Evolutionary conservation across 495 filamentous ascomycete species (phyloP), one percentile per base, ranked within the genome.

Genomic region (Aspergillus coremiiformis): DNA sequence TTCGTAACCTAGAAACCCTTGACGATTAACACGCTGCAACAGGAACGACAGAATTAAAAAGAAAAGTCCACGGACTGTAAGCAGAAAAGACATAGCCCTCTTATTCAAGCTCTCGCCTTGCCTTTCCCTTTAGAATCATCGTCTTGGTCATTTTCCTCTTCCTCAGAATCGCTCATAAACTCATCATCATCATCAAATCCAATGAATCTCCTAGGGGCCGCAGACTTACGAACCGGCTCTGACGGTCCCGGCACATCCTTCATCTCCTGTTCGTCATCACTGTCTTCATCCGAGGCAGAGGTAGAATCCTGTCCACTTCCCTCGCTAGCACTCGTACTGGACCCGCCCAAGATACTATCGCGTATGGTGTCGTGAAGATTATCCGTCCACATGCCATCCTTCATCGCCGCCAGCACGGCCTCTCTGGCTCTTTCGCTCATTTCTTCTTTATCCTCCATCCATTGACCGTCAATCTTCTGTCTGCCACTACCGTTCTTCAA

Each of bases 171-270:
- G 33, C 82, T 92, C 84, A 90, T 89, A 51, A 88, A 92, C 57
- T 93, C 90, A 54, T 91, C 86, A 50, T 95, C 90, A 39, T 93
- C 89, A 63, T 95, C 90, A 60, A 93, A 96, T 3, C 90, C 90
- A 54, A 87, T 82, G 62, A 87, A 93, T 9, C 71, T 81, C 54
- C 72, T 64, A 3, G 71, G 68, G 20, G 65, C 61, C 27, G 46
- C 52, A 19, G 64, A 41, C 27, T 68, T 68, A 24, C 35, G 57
- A 21, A 32, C 48, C 10, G 63, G 46, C 23, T 48, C 51, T 53
- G 68, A 69, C 1, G 69, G 49, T 0, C 59, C 66, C 37, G 61
- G 56, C 24, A 61, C 54, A 46, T 51, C 47, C 0, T 52, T 55
- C 50, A 53, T 61, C 63, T 75, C 52, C 53, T 77, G 59, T 62